Evolutionary conservation across 2,329 filamentous ascomycete species (phyloP).

Genomic region (Stachybotrys chlorohalonatus): DNA sequence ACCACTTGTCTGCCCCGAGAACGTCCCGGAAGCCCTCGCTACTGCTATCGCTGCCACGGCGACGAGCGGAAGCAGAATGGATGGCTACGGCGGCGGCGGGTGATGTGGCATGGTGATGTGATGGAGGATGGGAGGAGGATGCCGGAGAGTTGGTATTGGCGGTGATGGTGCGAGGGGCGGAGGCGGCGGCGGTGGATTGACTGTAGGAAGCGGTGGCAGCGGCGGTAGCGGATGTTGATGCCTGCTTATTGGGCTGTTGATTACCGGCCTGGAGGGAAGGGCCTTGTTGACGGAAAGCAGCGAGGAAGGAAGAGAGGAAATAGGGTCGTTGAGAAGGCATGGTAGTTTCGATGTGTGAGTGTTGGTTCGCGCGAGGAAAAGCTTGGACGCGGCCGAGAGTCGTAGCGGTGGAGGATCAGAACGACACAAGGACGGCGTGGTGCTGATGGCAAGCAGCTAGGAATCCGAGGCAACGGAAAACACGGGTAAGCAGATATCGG

Average conservation of each 20-base stretch:
- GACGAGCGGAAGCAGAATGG: conserved; percentile 25
- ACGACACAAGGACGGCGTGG: not conserved
- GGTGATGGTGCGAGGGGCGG: conserved; percentile 12
- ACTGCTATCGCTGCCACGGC: conserved; percentile 66
- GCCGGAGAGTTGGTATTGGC: conserved; percentile 11
- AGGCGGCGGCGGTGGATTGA: conserved; percentile 10
- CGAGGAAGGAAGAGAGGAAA: conserved; percentile 48
- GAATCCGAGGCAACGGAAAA: no score
- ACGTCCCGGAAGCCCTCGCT: conserved; percentile 69
- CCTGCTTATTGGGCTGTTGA: conserved; percentile 21
- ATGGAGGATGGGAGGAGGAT: conserved; percentile 13
- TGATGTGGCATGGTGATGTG: conserved; percentile 10
- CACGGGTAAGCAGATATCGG: not conserved
- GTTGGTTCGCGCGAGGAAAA: no score
- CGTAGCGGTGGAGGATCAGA: not conserved
- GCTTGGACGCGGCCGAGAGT: no score
- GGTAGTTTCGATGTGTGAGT: not conserved
- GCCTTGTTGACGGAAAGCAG: conserved; percentile 42
- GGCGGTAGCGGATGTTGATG: conserved; percentile 15
- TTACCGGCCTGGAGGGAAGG: conserved; percentile 22
- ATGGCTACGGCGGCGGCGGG: conserved; percentile 28
- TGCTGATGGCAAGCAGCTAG: not conserved
- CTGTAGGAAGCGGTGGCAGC: conserved; percentile 15
- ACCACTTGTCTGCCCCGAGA: conserved; percentile 68
- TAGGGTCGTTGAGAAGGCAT: conserved; percentile 47